phyloP scores from a whole-genome alignment of 2,329 filamentous ascomycete species.

The Pseudocercospora musae region DNA sequence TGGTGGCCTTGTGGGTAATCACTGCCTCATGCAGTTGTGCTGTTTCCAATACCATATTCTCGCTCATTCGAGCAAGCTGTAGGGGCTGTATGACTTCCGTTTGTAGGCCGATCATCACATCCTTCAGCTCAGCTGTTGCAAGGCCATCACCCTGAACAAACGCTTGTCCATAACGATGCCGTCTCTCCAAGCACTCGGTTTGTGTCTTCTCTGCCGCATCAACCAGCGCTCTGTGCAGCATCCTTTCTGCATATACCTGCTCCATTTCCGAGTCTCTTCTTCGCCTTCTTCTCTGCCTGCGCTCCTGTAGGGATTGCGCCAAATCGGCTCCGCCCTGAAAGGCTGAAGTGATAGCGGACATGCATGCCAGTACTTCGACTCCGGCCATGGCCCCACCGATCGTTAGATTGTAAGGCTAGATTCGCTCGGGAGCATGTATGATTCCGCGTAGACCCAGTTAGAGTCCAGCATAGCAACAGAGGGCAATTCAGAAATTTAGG shows the following conservation, averaged over 20 bases:
- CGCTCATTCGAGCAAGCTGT: conserved; percentile 37
- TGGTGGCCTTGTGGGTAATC: conserved; percentile 14
- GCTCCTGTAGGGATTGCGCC: conserved; percentile 36
- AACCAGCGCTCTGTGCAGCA: conserved; percentile 39
- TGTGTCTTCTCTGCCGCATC: conserved; percentile 38
- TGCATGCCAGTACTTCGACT: conserved; percentile 40
- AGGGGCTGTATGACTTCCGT: conserved; percentile 40
- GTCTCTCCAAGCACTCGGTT: conserved; percentile 34
- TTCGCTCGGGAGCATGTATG: background rate
- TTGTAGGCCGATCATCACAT: conserved; percentile 41
- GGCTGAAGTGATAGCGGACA: conserved; percentile 43
- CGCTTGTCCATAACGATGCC: conserved; percentile 36
- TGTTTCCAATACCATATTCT: conserved; percentile 36
- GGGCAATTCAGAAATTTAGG: background rate
- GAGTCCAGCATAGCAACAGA: background rate
- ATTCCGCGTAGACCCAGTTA: background rate
- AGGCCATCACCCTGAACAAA: conserved; percentile 41
- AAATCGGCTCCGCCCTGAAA: conserved; percentile 43
- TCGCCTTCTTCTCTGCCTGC: conserved; percentile 18
- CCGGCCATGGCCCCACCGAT: conserved; percentile 18
- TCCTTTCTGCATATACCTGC: conserved; percentile 36
- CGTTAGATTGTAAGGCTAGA: background rate
- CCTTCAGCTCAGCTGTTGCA: conserved; percentile 26
- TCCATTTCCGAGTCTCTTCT: conserved; percentile 27
- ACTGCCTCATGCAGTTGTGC: conserved; percentile 38